phyloP scores from a whole-genome alignment of 192 early-diverging fungal species.

The Rhizophagus prolifer region DNA sequence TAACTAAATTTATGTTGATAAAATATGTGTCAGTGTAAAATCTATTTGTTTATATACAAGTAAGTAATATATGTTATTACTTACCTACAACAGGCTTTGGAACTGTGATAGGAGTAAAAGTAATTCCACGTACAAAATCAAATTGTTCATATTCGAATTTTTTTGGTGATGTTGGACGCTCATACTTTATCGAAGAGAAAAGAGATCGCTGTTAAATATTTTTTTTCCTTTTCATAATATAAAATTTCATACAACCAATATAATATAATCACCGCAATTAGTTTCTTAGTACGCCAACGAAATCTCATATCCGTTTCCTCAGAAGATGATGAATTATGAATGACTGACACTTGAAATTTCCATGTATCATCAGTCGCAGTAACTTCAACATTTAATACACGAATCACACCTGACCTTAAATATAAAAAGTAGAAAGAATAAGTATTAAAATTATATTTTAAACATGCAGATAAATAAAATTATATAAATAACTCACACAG shows the following conservation, averaged over 20 bases:
- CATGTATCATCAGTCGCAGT: constrained; percentile 5
- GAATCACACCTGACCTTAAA: constrained; percentile 14
- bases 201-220: no score
- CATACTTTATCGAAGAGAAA: not conserved
- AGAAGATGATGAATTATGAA: constrained; percentile 7
- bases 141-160: constrained; percentile 10
- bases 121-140: constrained; percentile 10
- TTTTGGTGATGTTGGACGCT: not conserved
- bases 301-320: not conserved
- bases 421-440: no score
- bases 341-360: not conserved
- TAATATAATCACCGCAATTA: not conserved
- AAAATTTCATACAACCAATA: no score
- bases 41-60: not conserved
- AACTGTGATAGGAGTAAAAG: not conserved
- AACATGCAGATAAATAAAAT: not conserved
- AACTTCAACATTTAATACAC: constrained; percentile 14
- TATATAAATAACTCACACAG: not conserved
- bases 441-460: not conserved
- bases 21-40: not conserved
- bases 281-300: not conserved
- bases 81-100: constrained; percentile 9
- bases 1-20: not conserved
- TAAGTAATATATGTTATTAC: not conserved
- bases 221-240: no score